These are phyloP conservation scores for Carex littledalei DNA, from an alignment of 176 grass and related monocot genomes.

Conservation along the genomic window DNA sequence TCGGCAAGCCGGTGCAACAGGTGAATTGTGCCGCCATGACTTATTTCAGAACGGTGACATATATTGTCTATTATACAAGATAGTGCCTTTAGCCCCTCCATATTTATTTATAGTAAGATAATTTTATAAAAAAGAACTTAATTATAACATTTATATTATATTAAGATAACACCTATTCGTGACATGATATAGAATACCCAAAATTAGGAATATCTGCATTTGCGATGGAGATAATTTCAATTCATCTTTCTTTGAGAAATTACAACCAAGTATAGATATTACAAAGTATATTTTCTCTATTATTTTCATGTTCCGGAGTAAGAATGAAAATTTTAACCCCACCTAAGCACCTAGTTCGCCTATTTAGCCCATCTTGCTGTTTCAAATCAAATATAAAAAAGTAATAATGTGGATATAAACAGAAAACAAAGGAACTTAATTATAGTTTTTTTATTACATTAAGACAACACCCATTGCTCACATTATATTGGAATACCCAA, in stretches of 20 bases:
- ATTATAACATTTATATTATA: neutral
- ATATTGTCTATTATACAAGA: neutral
- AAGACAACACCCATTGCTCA: neutral
- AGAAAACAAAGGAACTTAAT: no score
- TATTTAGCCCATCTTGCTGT: neutral
- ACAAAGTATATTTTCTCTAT: neutral
- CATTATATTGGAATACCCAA: neutral
- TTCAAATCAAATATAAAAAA: neutral
- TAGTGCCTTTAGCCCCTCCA: neutral
- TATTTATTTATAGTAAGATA: neutral
- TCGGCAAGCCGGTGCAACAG: neutral
- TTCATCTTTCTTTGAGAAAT: neutral
- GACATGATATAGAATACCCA: neutral
- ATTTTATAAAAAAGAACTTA: neutral
- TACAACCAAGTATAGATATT: neutral
- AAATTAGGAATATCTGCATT: slow-evolving; percentile 8
- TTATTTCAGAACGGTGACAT: neutral
- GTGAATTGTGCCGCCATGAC: neutral
- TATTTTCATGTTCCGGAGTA: neutral
- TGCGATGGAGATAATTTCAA: neutral
- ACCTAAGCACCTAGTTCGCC: neutral
- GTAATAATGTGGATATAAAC: no score
- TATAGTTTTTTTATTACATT: neutral
- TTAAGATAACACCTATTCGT: neutral
- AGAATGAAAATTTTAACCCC: neutral